Percentiles rank a stretch among this genome's conserved stretches.
Conservation (phyloP, 2,329 filamentous ascomycete species). For the Aspergillus sclerotialis region DNA sequence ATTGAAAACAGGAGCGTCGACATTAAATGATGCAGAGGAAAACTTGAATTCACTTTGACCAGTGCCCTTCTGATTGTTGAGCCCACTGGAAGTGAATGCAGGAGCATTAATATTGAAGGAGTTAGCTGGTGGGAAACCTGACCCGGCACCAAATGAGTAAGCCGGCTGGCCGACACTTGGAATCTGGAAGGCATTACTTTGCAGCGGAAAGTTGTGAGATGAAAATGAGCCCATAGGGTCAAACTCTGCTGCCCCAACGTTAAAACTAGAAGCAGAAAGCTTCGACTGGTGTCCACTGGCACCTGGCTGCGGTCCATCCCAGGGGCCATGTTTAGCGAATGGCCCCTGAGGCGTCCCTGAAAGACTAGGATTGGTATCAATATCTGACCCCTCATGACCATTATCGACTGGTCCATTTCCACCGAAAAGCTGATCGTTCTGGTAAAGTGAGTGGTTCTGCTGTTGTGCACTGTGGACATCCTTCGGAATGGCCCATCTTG, state of each 20-base stretch:
- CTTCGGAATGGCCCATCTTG: constrained; percentile 31
- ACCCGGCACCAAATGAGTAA: constrained; percentile 21
- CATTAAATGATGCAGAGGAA: constrained; percentile 62
- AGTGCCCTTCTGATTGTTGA: constrained; percentile 11
- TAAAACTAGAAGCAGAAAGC: constrained; percentile 68
- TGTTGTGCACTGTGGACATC: constrained; percentile 18
- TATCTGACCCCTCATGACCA: constrained; percentile 53
- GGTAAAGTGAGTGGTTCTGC: constrained; percentile 18
- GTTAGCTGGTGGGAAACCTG: constrained; percentile 26
- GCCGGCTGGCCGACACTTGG: constrained; percentile 18
- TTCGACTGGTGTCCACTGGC: constrained; percentile 55
- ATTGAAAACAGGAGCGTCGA: constrained; percentile 70
- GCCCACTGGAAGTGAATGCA: constrained; percentile 56
- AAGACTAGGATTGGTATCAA: constrained; percentile 68
- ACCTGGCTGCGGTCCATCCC: constrained; percentile 29
- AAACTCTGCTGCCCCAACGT: constrained; percentile 85
- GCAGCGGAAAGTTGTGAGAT: constrained; percentile 38
- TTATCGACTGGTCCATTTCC: constrained; percentile 24
- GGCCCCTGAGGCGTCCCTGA: constrained; percentile 52
- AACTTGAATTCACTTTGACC: constrained; percentile 52
- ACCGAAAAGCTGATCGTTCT: constrained; percentile 28
- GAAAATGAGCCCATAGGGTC: constrained; percentile 51
- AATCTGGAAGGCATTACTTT: constrained; percentile 37
- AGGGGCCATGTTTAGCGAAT: constrained; percentile 22
- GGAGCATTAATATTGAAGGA: constrained; percentile 65